phyloP scores from a whole-genome alignment of 495 filamentous ascomycete genomes.

The Baudoinia panamericana region DNA sequence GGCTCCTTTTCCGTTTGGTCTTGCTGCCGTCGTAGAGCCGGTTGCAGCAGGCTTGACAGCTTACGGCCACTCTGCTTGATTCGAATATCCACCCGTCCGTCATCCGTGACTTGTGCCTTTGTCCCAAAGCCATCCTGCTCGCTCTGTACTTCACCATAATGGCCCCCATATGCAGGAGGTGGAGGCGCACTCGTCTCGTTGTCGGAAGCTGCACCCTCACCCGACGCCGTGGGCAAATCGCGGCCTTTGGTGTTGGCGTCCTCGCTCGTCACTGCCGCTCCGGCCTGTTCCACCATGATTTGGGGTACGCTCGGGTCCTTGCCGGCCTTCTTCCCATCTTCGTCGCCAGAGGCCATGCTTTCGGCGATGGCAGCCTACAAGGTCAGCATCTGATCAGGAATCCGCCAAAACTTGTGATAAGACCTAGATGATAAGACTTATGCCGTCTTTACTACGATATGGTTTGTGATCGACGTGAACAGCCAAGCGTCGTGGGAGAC shows the following conservation, averaged over 20 bases:
- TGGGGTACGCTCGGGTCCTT: not conserved
- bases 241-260: slow-evolving; percentile 6
- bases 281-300: slow-evolving; percentile 6
- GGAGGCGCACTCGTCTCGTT: slow-evolving; percentile 18
- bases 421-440: too few relatives aligned
- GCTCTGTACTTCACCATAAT: slow-evolving; percentile 37
- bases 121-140: slow-evolving; percentile 42
- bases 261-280: slow-evolving; percentile 1
- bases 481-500: too few relatives aligned
- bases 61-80: slow-evolving; percentile 52
- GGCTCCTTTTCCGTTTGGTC: slow-evolving; percentile 32
- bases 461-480: too few relatives aligned
- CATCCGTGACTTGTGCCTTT: slow-evolving; percentile 41
- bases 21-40: slow-evolving; percentile 47
- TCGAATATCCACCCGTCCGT: slow-evolving; percentile 64
- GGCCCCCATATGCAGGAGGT: slow-evolving; percentile 40
- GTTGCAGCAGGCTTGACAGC: slow-evolving; percentile 51
- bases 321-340: too few relatives aligned
- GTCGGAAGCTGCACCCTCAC: not conserved
- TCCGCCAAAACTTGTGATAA: too few relatives aligned
- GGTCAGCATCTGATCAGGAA: too few relatives aligned
- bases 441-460: too few relatives aligned
- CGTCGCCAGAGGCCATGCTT: too few relatives aligned
- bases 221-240: slow-evolving; percentile 4
- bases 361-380: too few relatives aligned